phyloP scores from a whole-genome alignment of 1,139 yeast species.

The Diutina rugosa region DNA sequence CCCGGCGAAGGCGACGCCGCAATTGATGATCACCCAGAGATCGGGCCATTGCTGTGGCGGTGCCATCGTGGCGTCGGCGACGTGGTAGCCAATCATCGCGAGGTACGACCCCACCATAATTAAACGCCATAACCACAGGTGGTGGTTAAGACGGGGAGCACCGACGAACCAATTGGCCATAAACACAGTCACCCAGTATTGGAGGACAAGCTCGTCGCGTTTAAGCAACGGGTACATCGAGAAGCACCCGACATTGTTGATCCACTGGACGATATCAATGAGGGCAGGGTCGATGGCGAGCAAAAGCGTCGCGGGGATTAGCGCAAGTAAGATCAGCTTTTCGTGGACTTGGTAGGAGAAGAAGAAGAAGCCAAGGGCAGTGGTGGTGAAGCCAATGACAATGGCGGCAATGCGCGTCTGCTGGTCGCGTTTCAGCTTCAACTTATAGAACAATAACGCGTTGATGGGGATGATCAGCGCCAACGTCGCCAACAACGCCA shows the following conservation, averaged over 20 bases:
- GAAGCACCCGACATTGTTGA: slow-evolving; percentile 71
- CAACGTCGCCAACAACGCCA: slow-evolving; percentile 55
- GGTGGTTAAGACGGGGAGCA: slow-evolving; percentile 13
- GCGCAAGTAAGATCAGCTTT: slow-evolving; percentile 71
- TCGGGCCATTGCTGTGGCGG: slow-evolving; percentile 69
- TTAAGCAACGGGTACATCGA: slow-evolving; percentile 81
- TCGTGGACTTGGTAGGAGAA: slow-evolving; percentile 96
- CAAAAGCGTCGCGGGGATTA: slow-evolving; percentile 69
- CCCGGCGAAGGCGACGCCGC: slow-evolving; percentile 61
- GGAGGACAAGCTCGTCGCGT: slow-evolving; percentile 62
- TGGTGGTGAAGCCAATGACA: slow-evolving; percentile 65
- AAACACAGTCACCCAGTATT: slow-evolving; percentile 47
- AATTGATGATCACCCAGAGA: slow-evolving; percentile 71
- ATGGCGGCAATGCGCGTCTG: slow-evolving; percentile 8
- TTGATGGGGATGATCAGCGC: slow-evolving; percentile 47
- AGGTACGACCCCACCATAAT: slow-evolving; percentile 21
- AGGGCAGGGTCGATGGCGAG: slow-evolving; percentile 43
- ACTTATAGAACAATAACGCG: slow-evolving; percentile 10
- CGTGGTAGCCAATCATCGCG: slow-evolving; percentile 38
- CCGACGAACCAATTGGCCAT: slow-evolving; percentile 82
- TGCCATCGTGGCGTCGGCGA: slow-evolving; percentile 32
- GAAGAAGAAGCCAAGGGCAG: slow-evolving; percentile 78
- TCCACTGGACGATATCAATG: slow-evolving; percentile 72
- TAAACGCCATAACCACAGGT: slow-evolving; percentile 14
- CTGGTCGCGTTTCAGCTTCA: neutral